Base-by-base conservation (phyloP, 306 rosid species). In the Inga leiocalycina region DNA sequence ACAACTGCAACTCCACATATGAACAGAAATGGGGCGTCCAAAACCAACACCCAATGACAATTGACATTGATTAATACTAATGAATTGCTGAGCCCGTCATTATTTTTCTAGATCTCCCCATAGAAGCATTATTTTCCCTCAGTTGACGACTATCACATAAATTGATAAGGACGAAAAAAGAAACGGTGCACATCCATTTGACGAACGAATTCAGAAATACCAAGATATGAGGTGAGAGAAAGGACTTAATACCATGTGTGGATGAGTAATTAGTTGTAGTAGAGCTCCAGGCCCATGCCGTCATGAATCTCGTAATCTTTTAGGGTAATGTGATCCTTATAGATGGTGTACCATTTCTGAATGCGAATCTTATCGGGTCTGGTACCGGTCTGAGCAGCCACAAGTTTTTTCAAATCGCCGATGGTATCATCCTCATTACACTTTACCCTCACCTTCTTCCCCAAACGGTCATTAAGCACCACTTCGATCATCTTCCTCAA, bases 211-310 rank as follows among this genome's bases (percentile, higher is more conserved):
- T 32, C 34, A 32, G 34, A 32, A 32, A 32, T 32, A 32, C 2
- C 34, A 32, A 32, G 34, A 32, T 32, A 32, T 32, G 34, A 32
- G 34, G 3, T 4, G 34, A 39, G 48, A 70, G 17, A 41, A n/a
- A 41, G 74, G 8, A 41, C 41, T 32, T 15, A 39, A 11, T 41
- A n/a, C 74, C 2, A 70, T 17, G 20, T 7, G 73, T 1, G 32
- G 8, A 67, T 67, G 12, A 67, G 45, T 6, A 22, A 71, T 82
- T 67, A 92, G 81, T 94, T 92, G 93, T 94, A 94, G 87, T 94
- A 94, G 88, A 93, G 97, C 84, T 94, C 97, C 69, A 94, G 98
- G 79, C 98, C 98, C 98, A 91, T 94, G 90, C 98, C 98, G 35
- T 94, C 94, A 76, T 94, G 97, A 76, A 94, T 88, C 86, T 94